A percentile compares a stretch with the other conserved stretches of the same genome.
These are phyloP conservation scores for Trametes cingulata DNA, from an alignment of 768 basidiomycete species.

Conservation along the genomic window DNA sequence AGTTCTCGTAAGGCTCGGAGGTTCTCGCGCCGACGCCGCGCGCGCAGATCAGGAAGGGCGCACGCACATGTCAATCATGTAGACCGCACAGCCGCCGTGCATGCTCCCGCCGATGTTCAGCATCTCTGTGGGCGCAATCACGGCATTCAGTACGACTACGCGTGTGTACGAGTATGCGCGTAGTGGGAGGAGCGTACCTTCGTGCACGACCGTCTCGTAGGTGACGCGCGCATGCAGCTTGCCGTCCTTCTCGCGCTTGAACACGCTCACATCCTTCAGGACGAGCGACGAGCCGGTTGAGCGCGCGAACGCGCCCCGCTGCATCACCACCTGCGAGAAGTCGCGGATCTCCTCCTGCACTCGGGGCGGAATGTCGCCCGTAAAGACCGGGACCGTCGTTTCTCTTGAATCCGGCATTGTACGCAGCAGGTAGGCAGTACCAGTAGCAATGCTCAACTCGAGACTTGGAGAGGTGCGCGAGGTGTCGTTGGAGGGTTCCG, in stretches of 20 bases:
- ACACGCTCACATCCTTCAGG: slow-evolving; percentile 15
- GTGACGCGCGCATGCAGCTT: slow-evolving; percentile 16
- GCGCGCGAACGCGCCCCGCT: slow-evolving; percentile 11
- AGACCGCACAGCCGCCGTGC: slow-evolving; percentile 24
- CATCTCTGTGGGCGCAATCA: slow-evolving; percentile 16
- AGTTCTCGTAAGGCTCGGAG: neutral
- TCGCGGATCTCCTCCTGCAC: slow-evolving; percentile 3
- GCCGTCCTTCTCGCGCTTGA: slow-evolving; percentile 17
- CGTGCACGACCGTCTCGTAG: slow-evolving; percentile 13
- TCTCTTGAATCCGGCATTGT: neutral
- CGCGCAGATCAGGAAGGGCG: neutral
- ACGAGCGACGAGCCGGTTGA: slow-evolving; percentile 13
- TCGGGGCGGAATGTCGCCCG: neutral
- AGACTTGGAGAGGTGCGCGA: neutral
- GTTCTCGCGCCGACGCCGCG: neutral
- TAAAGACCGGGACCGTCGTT: neutral
- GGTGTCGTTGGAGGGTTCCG: neutral
- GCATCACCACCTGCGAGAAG: slow-evolving; percentile 5
- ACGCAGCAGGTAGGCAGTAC: neutral
- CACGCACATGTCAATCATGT: slow-evolving; percentile 24
- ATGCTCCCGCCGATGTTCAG: slow-evolving; percentile 15
- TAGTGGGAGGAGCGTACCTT: slow-evolving; percentile 1
- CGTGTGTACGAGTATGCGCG: neutral
- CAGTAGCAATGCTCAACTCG: too few species aligned
- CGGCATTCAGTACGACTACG: neutral